Evolutionary conservation across 257 asterid species (phyloP), one percentile per base, ranked within the genome.

Genomic region (Solanum neorickii): DNA sequence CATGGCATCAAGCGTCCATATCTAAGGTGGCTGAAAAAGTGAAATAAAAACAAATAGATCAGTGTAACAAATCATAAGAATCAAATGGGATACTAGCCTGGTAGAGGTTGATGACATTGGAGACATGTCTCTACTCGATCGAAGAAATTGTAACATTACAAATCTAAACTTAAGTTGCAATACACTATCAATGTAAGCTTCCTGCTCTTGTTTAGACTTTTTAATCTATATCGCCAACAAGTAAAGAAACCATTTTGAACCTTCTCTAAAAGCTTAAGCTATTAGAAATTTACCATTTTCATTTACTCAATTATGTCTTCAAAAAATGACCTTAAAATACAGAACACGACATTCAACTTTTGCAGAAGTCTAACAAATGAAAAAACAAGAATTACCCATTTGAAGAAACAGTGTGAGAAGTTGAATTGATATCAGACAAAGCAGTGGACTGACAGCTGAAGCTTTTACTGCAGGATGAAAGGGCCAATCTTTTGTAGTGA

Each of bases 1-100:
- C 98, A 95, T 75, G 99, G 99, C 83, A 96, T 94, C 90, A 95
- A 93, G 76, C 98, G 98, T 49, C 82, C 92, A 90, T 94, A 95
- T 59, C 90, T 91, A 60, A 92, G 92, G 86, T 91, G 92, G 90
- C 98, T 95, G 94, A 83, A 87, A 90, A 72, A 84, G 82, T 74
- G 73, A 68, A 41, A 66, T 59, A 25, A 72, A 66, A 73, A 72
- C 62, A 25, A 74, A 65, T 14, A 73, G 25, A 73, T 78, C 52
- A 84, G 83, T 16, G n/a, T 29, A 44, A 13, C 23, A 35, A 56
- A 66, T 52, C 60, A 65, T 82, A 37, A 12, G n/a, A 62, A 72
- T 72, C 23, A 62, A 87, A 49, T 33, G 9, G 27, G 74, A 18
- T 12, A 29, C 68, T 49, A 80, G 85, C 42, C 42, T 20, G 27